phyloP scores from a whole-genome alignment of 2,329 filamentous ascomycete genomes.

The Phaeomoniella chlamydospora region DNA sequence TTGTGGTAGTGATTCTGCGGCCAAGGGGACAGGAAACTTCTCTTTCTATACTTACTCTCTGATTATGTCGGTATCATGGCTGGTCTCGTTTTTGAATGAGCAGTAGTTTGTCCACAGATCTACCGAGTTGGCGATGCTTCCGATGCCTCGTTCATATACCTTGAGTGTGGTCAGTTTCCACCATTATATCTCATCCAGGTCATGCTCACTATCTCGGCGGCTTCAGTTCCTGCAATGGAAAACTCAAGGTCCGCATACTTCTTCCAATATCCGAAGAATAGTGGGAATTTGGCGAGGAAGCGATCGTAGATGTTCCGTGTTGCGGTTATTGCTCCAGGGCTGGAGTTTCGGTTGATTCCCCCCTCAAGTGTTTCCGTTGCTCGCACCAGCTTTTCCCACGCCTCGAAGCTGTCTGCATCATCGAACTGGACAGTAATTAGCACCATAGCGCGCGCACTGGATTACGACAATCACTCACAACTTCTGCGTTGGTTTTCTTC shows the following conservation, averaged over 20 bases:
- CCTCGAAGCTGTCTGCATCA: conserved; percentile 82
- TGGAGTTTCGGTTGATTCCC: conserved; percentile 91
- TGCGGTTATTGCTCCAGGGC: conserved; percentile 77
- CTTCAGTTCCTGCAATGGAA: conserved; percentile 89
- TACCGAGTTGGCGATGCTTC: conserved; percentile 83
- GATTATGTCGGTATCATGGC: conserved; percentile 84
- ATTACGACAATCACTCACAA: conserved; percentile 43
- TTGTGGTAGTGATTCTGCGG: background rate
- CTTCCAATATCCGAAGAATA: conserved; percentile 98
- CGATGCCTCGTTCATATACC: conserved; percentile 91
- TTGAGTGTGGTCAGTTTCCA: conserved; percentile 19
- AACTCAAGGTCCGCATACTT: conserved; percentile 98
- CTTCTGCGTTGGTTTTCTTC: conserved; percentile 60
- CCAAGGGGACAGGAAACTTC: conserved; percentile 43
- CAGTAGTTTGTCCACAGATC: conserved; percentile 98
- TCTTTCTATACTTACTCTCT: conserved; percentile 91
- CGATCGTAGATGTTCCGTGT: conserved; percentile 81
- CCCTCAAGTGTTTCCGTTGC: conserved; percentile 76
- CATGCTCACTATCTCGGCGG: conserved; percentile 75
- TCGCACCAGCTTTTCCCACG: conserved; percentile 84
- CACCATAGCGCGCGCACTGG: background rate
- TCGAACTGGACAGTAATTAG: conserved; percentile 28
- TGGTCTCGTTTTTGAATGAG: conserved; percentile 94
- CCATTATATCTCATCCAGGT: background rate
- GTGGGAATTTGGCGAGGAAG: conserved; percentile 85